These are phyloP conservation scores for Paecilomyces sp. DNA, from an alignment of 2,329 filamentous ascomycete species.

Conservation along the genomic window DNA sequence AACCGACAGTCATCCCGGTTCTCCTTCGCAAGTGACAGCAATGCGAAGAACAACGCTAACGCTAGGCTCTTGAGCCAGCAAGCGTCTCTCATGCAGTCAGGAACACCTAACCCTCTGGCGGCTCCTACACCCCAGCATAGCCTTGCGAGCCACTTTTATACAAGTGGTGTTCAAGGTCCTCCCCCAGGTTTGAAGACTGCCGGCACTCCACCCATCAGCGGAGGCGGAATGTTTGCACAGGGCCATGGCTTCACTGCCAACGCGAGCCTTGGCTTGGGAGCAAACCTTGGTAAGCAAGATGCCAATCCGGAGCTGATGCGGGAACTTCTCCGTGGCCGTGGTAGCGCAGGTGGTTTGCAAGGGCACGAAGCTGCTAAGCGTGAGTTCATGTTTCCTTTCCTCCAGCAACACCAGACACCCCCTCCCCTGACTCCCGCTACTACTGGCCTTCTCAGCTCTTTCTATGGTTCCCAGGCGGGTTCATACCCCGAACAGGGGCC, in stretches of 20 bases:
- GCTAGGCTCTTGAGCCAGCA: constrained; percentile 51
- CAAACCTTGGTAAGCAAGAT: constrained; percentile 61
- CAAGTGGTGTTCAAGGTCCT: constrained; percentile 79
- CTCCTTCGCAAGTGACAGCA: constrained; percentile 71
- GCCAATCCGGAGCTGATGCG: constrained; percentile 68
- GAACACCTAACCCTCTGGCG: constrained; percentile 29
- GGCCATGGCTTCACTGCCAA: constrained; percentile 69
- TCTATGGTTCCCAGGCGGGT: constrained; percentile 81
- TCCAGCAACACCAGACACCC: constrained; percentile 80
- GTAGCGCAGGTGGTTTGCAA: constrained; percentile 55
- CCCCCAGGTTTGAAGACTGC: constrained; percentile 93
- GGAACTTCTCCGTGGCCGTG: constrained; percentile 68
- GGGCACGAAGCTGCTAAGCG: constrained; percentile 85
- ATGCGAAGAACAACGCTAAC: constrained; percentile 48
- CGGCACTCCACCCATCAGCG: constrained; percentile 77
- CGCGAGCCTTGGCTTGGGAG: constrained; percentile 56
- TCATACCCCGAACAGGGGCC: constrained; percentile 80
- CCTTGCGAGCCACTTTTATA: constrained; percentile 65
- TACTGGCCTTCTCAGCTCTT: constrained; percentile 82
- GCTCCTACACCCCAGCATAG: constrained; percentile 31
- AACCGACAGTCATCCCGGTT: constrained; percentile 79
- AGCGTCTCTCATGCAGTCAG: constrained; percentile 31
- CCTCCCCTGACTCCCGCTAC: constrained; percentile 86
- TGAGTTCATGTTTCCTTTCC: constrained; percentile 96
- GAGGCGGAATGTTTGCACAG: constrained; percentile 80